Percentiles rank a stretch among this genome's conserved stretches.
phyloP scores from a whole-genome alignment of 2,329 filamentous ascomycete species.

The Aaosphaeria pasadenensis region DNA sequence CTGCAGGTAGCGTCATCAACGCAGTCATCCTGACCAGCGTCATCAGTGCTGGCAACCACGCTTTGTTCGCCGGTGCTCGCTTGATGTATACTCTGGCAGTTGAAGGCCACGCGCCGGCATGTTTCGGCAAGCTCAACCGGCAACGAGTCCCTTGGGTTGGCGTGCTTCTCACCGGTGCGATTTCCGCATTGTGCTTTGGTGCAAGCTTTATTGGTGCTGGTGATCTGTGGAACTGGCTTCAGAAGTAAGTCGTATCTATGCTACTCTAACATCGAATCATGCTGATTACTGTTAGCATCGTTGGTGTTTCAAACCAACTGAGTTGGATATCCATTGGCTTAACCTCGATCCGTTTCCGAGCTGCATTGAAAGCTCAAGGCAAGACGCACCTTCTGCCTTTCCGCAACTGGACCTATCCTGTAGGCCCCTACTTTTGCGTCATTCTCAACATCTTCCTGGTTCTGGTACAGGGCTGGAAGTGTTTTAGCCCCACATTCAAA shows the following conservation, averaged over 20 bases:
- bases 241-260: conserved; percentile 41
- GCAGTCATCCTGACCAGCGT: conserved; percentile 62
- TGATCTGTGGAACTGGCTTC: conserved; percentile 59
- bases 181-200: conserved; percentile 39
- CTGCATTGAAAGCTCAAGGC: conserved; percentile 44
- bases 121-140: conserved; percentile 56
- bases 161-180: conserved; percentile 34
- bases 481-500: conserved; percentile 52
- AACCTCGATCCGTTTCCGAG: conserved; percentile 58
- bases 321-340: conserved; percentile 55
- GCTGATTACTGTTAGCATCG: conserved; percentile 41
- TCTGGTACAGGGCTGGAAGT: conserved; percentile 36
- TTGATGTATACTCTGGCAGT: conserved; percentile 52
- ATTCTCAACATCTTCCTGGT: conserved; percentile 27
- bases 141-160: conserved; percentile 40
- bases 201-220: conserved; percentile 42
- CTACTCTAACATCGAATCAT: too few relatives aligned
- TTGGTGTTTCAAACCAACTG: conserved; percentile 54
- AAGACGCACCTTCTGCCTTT: conserved; percentile 46
- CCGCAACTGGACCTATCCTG: conserved; percentile 58
- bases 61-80: conserved; percentile 54
- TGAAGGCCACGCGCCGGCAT: conserved; percentile 65
- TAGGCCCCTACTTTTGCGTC: conserved; percentile 43
- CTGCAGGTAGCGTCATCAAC: conserved; percentile 63
- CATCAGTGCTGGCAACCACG: conserved; percentile 56